phyloP scores from a whole-genome alignment of 257 asterid genomes.

The Leonotis leonurus region DNA sequence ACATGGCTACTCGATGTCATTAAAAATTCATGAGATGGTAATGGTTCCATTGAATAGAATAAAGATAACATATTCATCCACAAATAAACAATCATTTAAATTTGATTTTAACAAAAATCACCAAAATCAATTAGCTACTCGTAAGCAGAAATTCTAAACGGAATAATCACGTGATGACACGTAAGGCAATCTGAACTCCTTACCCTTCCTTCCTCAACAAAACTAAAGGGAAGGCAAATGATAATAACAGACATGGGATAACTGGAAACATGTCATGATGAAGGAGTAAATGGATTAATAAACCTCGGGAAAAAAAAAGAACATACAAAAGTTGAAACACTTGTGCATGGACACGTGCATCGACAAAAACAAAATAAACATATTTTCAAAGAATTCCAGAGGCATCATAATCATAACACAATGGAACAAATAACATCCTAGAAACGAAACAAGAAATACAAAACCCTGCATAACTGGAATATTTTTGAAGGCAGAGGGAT shows the following conservation, averaged over 20 bases:
- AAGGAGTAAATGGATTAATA: neutral
- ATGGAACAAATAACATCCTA: neutral
- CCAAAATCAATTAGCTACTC: neutral
- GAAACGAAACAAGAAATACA: neutral
- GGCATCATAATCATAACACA: neutral
- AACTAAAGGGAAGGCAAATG: neutral
- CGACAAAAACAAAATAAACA: neutral
- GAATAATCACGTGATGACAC: neutral
- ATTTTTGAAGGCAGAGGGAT: neutral
- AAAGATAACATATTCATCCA: neutral
- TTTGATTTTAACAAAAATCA: neutral
- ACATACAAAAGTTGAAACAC: neutral
- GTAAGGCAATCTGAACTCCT: neutral
- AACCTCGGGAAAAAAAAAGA: neutral
- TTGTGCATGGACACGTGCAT: neutral
- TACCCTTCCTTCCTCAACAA: neutral
- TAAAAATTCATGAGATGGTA: neutral
- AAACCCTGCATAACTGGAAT: neutral
- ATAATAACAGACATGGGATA: neutral
- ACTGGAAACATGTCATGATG: neutral
- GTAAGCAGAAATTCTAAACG: neutral
- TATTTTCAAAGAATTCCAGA: conserved; percentile 11
- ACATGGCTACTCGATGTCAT: neutral
- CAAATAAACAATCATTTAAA: neutral
- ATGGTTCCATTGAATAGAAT: neutral